A percentile compares a stretch with the other conserved stretches of the same genome.
Conservation (phyloP, 306 rosid genomes). For the Astragalus glycyphyllos region DNA sequence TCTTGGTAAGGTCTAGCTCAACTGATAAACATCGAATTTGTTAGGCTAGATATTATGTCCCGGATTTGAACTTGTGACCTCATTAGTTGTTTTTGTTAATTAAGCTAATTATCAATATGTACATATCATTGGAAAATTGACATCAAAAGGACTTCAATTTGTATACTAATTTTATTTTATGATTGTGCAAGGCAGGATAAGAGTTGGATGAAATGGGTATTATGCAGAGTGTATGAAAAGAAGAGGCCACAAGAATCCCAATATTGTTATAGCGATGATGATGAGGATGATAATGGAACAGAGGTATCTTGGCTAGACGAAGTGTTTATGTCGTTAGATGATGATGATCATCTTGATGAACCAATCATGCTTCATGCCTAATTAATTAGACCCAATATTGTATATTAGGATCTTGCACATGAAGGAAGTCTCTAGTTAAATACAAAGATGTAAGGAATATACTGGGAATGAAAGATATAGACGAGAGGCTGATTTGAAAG, state of each 20-base stretch:
- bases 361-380: slow-evolving; percentile 10
- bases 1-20: no score
- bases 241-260: slow-evolving; percentile 26
- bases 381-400: slow-evolving; percentile 11
- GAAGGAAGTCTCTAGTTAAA: no score
- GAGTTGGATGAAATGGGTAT: slow-evolving; percentile 49
- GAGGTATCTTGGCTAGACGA: slow-evolving; percentile 61
- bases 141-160: background rate
- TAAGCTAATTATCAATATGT: background rate
- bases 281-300: slow-evolving; percentile 52
- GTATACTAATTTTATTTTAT: background rate
- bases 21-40: no score
- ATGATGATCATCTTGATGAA: slow-evolving; percentile 56
- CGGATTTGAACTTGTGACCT: no score
- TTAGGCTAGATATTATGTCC: no score
- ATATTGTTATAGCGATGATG: slow-evolving; percentile 26
- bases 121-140: background rate
- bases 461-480: no score
- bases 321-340: slow-evolving; percentile 51
- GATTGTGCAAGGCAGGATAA: slow-evolving; percentile 43
- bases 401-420: background rate
- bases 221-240: slow-evolving; percentile 60
- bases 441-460: no score
- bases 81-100: background rate
- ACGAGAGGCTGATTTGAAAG: no score